Evolutionary conservation across 805 yeast species (phyloP), one percentile per base, ranked within the genome.

Genomic region (Candida montana): DNA sequence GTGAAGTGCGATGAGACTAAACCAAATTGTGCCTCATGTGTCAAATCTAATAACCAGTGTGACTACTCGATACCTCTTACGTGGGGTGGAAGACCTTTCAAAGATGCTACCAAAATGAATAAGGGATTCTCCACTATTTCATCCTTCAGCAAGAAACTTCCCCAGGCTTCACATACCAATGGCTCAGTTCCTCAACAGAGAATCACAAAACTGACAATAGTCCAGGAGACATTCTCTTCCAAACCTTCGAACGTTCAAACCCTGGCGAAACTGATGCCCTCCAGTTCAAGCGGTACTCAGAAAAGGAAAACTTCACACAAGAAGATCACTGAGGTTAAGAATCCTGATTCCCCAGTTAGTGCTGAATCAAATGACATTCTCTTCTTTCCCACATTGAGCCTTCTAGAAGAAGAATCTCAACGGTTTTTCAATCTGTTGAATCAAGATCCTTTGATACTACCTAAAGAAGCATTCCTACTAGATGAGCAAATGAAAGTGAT

Each of bases 21-120:
- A 53, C 93, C 93, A 0, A 45, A 53, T 0, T 84, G 95, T 52
- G 51, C 71, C 1, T 68, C 72, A 43, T 84, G 95, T 55, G 31
- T 53, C 1, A 77, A 73, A 46, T 59, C 70, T 2, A 59, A 62
- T 1, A 58, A 61, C 13, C 45, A 50, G 2, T 83, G 93, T 59
- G 89, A 82, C 53, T 84, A 83, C 50, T 65, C 80, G 4, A 51
- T 83, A 9, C 74, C 71, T 46, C 63, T 83, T 26, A 72, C 77
- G 0, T 84, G 91, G 91, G 89, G 87, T 16, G 90, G 90, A 0
- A 60, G 89, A 37, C 86, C 86, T 0, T 74, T 68, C 55, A 75
- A 75, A 64, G 63, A 54, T 55, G 65, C 48, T 61, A 57, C 53
- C 60, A 27, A 40, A 51, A 45, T 46, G 55, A 51, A 59, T 40